phyloP scores from a whole-genome alignment of 306 rosid genomes.

The Prunus mira region DNA sequence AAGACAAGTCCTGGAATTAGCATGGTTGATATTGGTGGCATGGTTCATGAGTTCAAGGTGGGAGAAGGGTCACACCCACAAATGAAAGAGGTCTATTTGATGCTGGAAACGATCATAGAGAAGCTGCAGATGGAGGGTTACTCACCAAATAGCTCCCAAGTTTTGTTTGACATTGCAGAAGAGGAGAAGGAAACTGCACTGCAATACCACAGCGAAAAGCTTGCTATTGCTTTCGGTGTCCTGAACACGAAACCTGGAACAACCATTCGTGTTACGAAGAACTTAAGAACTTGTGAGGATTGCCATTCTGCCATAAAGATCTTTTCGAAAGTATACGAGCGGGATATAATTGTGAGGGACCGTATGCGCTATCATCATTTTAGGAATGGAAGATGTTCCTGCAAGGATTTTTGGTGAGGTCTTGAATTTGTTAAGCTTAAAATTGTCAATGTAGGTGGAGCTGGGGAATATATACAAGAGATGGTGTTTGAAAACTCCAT shows the following conservation, averaged over 20 bases:
- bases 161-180: slow-evolving; percentile 47
- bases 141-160: slow-evolving; percentile 46
- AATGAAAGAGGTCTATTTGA: slow-evolving; percentile 38
- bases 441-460: not conserved
- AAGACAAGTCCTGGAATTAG: slow-evolving; percentile 53
- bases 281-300: slow-evolving; percentile 62
- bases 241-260: slow-evolving; percentile 49
- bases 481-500: too few species aligned
- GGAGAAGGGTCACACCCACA: slow-evolving; percentile 54
- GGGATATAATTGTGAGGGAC: slow-evolving; percentile 53
- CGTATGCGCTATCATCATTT: slow-evolving; percentile 60
- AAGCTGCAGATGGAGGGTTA: slow-evolving; percentile 46
- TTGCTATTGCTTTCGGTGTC: slow-evolving; percentile 62
- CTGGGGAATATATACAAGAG: not conserved
- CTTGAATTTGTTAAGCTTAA: not conserved
- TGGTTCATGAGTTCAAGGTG: slow-evolving; percentile 54
- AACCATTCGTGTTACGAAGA: slow-evolving; percentile 47
- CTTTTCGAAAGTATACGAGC: slow-evolving; percentile 38
- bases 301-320: slow-evolving; percentile 58
- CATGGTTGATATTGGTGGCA: slow-evolving; percentile 42
- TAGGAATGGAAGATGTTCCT: slow-evolving; percentile 50
- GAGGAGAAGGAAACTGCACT: slow-evolving; percentile 61
- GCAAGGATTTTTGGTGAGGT: slow-evolving; percentile 61
- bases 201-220: slow-evolving; percentile 51
- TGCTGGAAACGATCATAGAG: slow-evolving; percentile 37